Conservation (phyloP, 495 filamentous ascomycete species). For the Podospora bellae-mahoneyi region DNA sequence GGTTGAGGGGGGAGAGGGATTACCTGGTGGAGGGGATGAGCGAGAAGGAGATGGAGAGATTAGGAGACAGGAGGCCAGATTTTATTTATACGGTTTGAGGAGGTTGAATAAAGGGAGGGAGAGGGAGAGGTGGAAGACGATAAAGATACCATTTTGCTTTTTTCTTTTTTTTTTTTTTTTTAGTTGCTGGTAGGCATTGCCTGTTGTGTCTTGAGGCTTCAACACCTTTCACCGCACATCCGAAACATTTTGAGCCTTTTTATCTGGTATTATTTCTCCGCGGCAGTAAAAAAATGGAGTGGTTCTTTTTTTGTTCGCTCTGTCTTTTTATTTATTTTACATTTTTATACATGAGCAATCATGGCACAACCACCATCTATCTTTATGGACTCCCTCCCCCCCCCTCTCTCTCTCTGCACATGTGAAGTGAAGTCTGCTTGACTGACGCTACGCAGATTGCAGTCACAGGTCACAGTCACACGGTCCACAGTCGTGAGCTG, state of each 20-base stretch:
- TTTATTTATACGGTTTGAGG: slow-evolving; percentile 64
- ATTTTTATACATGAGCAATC: slow-evolving; percentile 1
- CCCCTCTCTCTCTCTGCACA: too few relatives aligned
- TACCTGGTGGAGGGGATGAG: slow-evolving; percentile 59
- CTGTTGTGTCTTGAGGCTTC: not conserved
- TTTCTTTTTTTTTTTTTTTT: not conserved
- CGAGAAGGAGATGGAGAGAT: slow-evolving; percentile 54
- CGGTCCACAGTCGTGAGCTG: not conserved
- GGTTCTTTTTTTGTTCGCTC: not conserved
- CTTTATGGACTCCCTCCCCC: not conserved
- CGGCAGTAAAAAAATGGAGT: too few relatives aligned
- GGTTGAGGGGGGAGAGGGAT: slow-evolving; percentile 64
- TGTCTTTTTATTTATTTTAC: not conserved
- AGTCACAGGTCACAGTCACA: not conserved
- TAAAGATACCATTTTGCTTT: not conserved
- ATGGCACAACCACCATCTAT: not conserved
- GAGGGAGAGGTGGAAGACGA: not conserved
- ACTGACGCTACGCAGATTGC: not conserved
- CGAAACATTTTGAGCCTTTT: too few relatives aligned
- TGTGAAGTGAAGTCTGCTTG: not conserved
- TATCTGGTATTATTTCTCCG: too few relatives aligned
- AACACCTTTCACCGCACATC: too few relatives aligned
- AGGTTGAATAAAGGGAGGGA: not conserved
- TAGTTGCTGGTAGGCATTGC: not conserved
- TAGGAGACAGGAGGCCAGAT: slow-evolving; percentile 73